Conservation (phyloP, 345 rosid genomes). For the Pistacia vera region DNA sequence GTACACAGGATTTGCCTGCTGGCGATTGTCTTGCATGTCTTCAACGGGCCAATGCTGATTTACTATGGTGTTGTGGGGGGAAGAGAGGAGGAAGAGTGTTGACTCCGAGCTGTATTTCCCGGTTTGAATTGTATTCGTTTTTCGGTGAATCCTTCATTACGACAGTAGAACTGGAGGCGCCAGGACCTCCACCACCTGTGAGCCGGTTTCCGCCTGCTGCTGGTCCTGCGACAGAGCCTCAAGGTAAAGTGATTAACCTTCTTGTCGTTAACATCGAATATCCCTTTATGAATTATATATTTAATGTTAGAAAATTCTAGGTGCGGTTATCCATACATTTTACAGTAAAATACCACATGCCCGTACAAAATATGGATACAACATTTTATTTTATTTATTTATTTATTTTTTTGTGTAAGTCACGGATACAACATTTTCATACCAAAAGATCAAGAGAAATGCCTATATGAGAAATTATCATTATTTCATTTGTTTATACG, state of each 20-base stretch:
- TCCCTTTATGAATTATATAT: background rate
- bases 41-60: background rate
- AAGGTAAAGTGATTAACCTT: background rate
- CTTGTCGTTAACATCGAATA: too few relatives aligned
- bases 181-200: background rate
- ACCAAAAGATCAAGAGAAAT: too few relatives aligned
- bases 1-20: conserved; percentile 22
- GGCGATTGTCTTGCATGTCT: conserved; percentile 13
- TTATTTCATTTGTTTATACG: too few relatives aligned
- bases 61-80: background rate
- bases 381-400: too few relatives aligned
- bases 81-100: conserved; percentile 14
- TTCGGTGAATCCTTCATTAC: background rate
- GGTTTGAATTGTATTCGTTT: conserved; percentile 7
- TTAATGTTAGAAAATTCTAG: background rate
- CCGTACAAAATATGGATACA: too few relatives aligned
- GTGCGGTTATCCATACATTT: too few relatives aligned
- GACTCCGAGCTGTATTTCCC: conserved; percentile 23
- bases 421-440: too few relatives aligned
- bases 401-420: too few relatives aligned
- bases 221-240: conserved; percentile 4
- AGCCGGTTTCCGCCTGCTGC: background rate
- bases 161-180: background rate
- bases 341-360: too few relatives aligned
- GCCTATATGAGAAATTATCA: too few relatives aligned